Conservation (phyloP, 2,329 filamentous ascomycete species). For the Chalaropsis thielavioides region DNA sequence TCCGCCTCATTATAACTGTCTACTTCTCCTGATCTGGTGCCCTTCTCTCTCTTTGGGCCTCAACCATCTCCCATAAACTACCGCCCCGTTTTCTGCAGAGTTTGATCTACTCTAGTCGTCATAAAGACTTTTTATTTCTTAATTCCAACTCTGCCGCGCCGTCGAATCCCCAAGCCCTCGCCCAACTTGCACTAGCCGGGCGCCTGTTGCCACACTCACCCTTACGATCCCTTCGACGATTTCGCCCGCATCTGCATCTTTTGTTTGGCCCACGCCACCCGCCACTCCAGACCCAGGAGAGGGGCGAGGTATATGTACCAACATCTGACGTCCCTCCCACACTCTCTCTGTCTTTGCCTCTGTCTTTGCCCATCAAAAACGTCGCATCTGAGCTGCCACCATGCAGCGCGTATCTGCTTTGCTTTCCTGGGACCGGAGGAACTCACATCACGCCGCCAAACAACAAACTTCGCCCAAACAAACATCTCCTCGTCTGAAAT, state of each 20-base stretch:
- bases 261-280: not conserved
- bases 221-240: too few species aligned
- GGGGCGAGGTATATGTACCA: not conserved
- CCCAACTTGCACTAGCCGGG: too few species aligned
- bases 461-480: constrained; percentile 15
- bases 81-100: not conserved
- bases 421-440: constrained; percentile 19
- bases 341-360: not conserved
- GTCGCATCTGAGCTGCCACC: not conserved
- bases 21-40: not conserved
- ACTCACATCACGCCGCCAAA: constrained; percentile 17
- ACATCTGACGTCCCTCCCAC: not conserved
- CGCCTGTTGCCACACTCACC: too few species aligned
- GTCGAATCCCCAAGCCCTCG: too few species aligned
- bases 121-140: not conserved
- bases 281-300: not conserved
- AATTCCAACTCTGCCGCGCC: not conserved
- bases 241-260: too few species aligned
- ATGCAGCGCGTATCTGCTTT: constrained; percentile 20
- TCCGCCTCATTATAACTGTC: not conserved
- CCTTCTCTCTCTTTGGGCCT: not conserved
- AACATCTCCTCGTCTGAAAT: constrained; percentile 6
- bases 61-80: not conserved
- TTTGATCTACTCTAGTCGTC: not conserved
- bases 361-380: not conserved